Base-by-base conservation (phyloP, 2,329 filamentous ascomycete genomes). In the Fusarium sp. region DNA sequence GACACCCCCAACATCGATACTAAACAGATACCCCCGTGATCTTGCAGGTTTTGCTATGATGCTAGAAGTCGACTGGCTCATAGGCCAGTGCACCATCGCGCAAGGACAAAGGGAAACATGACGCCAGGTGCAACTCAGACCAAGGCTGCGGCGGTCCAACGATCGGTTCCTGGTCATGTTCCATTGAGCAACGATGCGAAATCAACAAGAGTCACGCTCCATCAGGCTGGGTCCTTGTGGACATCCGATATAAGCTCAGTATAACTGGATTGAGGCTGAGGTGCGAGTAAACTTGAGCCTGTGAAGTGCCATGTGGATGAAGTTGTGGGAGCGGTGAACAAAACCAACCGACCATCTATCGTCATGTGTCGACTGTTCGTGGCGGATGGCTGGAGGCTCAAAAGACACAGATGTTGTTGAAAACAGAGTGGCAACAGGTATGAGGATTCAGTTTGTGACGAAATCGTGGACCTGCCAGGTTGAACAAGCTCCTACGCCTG, bases 271-370 rank as follows among this genome's bases (percentile, higher is more conserved):
- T 64, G 42, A 56, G 40, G 51, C 6, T 51, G 57, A 70, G 42
- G 54, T 65, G 63, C 50, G 54, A 53, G 40, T 47, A 49, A 66
- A 52, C 61, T 67, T 55, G 42, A 41, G 49, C 45, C 45, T 18
- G 51, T 46, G 50, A 60, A 62, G 57, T 33, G 46, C 54, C 23
- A 47, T 30, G 52, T 54, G 59, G 55, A 67, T 51, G 57, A 41
- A 56, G 47, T 40, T 18, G 47, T 33, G 34, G 49, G 55, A 69
- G 71, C 71, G 71, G 71, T 74, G 71, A 73, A 71, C 57, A 44
- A 57, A 60, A 60, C 57, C 50, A 51, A 51, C 15, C 57, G 49
- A 56, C 57, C 30, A 72, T 61, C 30, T 57, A 72, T 65, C 53
- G 62, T 69, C 69, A 55, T 56, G 57, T 70, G 64, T 71, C 54